These are phyloP conservation scores for Serendipita sp. DNA, from an alignment of 768 basidiomycete genomes.

Conservation along the genomic window DNA sequence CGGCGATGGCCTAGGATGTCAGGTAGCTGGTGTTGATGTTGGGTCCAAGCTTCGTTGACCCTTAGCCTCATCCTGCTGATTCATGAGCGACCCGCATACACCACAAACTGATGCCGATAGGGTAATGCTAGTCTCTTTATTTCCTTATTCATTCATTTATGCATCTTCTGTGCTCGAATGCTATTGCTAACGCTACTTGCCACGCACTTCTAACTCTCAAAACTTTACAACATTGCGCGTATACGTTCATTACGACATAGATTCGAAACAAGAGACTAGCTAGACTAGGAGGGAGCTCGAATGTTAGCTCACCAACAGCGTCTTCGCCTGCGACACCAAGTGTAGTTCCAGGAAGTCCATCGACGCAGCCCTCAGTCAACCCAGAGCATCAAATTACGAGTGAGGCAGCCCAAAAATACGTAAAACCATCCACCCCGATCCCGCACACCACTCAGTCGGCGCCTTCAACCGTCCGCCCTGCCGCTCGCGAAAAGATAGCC, in stretches of 20 bases:
- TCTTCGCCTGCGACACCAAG: slow-evolving; percentile 20
- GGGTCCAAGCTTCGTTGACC: no score
- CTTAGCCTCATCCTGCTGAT: no score
- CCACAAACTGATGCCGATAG: slow-evolving; percentile 51
- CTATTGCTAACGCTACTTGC: slow-evolving; percentile 1
- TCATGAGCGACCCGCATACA: background rate
- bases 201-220: no score
- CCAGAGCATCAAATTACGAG: slow-evolving; percentile 18
- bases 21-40: no score
- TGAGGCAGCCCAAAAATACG: background rate
- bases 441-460: background rate
- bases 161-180: background rate
- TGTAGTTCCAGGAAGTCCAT: slow-evolving; percentile 20
- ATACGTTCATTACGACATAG: slow-evolving; percentile 25
- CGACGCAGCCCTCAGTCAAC: slow-evolving; percentile 22
- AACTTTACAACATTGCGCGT: no score
- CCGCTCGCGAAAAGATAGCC: slow-evolving; percentile 3
- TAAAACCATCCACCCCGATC: slow-evolving; percentile 8
- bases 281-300: slow-evolving; percentile 44
- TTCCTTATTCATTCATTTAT: background rate
- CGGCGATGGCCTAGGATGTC: no score
- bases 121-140: slow-evolving; percentile 23
- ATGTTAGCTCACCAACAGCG: slow-evolving; percentile 25
- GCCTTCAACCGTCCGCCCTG: background rate
- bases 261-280: slow-evolving; percentile 87